Base-by-base conservation (phyloP, 352 stramenopile genomes). In the Globisporangium abappressorium region DNA sequence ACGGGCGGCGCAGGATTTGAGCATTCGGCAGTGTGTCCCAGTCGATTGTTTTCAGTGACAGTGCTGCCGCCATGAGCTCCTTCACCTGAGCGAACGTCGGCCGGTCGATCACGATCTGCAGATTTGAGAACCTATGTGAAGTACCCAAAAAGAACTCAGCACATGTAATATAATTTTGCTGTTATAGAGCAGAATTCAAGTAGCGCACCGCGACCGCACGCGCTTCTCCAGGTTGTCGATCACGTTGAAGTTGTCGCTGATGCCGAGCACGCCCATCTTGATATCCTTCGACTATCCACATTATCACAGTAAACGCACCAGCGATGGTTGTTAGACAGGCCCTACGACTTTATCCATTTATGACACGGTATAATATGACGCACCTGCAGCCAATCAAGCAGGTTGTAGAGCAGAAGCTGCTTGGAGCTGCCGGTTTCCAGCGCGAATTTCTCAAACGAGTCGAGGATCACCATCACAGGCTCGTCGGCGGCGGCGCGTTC, bases 361-460 rank as follows among this genome's bases (percentile, higher is more conserved):
- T n/a, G 3, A 43, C 2, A 22, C 8, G 47, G 5, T 28, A 43
- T 43, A 18, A 18, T 1, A 41, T 36, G 22, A 30, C 0, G 26
- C 59, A 89, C 82, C 72, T 89, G 86, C 33, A 94, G 74, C 87
- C 87, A 95, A 64, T 95, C 87, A 49, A 95, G 81, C 55, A 94
- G 64, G 41, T 93, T 94, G 74, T 95, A 95, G 26, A 95, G 64
- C 58, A 95, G 71, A 43, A 95, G 72, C 66, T 95, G 87, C 70
- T 94, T 95, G 20, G 80, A 59, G 49, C 76, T 91, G 30, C 71
- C 77, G 15, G 69, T 84, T 46, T 89, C 82, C 36, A 70, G 73
- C 46, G 89, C 82, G 62, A 94, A 95, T 60, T 92, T 79, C 57
- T 94, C 87, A 33, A 95, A 78, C 0, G 81, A 77, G 55, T 95